Percentiles rank a stretch among this genome's conserved stretches.
Evolutionary conservation across 2,329 filamentous ascomycete species (phyloP).

Genomic region (Neofusicoccum sp.): DNA sequence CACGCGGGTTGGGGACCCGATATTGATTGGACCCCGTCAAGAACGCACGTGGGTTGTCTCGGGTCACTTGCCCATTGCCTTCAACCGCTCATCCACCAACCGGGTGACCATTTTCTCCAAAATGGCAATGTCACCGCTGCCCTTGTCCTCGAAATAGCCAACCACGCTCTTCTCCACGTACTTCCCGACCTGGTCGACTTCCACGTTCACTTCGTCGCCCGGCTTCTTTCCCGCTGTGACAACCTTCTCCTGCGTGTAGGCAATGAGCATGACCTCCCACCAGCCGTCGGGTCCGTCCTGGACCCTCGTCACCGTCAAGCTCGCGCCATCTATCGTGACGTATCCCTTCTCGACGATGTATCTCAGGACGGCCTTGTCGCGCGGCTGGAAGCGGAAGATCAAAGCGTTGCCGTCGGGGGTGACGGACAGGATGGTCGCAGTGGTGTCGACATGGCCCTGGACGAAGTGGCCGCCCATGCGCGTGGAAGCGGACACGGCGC

Average conservation of each 20-base stretch:
- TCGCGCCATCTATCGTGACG: conserved; percentile 90
- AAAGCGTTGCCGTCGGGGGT: conserved; percentile 85
- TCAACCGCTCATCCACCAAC: conserved; percentile 70
- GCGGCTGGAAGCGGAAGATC: conserved; percentile 78
- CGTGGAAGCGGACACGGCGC: conserved; percentile 84
- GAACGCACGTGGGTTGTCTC: conserved; percentile 6
- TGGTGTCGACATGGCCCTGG: conserved; percentile 94
- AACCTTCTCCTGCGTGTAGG: conserved; percentile 92
- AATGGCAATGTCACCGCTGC: conserved; percentile 50
- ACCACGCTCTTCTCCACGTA: conserved; percentile 87
- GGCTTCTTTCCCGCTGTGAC: conserved; percentile 74
- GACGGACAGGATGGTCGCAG: conserved; percentile 70
- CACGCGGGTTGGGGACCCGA: not conserved
- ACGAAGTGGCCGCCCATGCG: conserved; percentile 99
- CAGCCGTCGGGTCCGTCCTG: conserved; percentile 77
- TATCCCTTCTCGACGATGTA: conserved; percentile 98
- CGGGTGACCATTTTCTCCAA: conserved; percentile 58
- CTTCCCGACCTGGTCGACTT: conserved; percentile 86
- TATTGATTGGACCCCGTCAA: not conserved
- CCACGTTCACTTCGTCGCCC: conserved; percentile 84
- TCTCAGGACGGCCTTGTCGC: conserved; percentile 65
- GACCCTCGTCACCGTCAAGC: conserved; percentile 85
- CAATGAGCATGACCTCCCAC: conserved; percentile 95
- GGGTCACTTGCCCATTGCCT: conserved; percentile 35
- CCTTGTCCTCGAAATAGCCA: conserved; percentile 66